phyloP scores from a whole-genome alignment of 805 yeast genomes.

The Hemisphaericaspora nanyangensis region DNA sequence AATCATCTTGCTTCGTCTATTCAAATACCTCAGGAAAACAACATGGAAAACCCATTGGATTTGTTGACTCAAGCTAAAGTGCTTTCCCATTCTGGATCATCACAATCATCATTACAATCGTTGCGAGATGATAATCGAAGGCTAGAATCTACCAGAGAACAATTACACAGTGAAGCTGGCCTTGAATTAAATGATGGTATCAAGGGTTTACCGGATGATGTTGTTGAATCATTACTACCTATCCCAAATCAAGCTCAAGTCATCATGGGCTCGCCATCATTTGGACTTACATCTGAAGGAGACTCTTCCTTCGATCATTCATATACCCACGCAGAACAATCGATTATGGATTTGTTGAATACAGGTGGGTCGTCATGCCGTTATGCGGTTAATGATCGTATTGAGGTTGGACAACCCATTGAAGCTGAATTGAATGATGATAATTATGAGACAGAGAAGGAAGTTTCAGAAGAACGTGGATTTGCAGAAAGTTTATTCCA shows the following conservation, averaged over 20 bases:
- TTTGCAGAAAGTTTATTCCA: no score
- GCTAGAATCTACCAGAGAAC: constrained; percentile 17
- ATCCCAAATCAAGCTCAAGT: constrained; percentile 8
- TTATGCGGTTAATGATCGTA: not conserved
- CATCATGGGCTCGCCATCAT: not conserved
- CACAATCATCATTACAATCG: constrained; percentile 39
- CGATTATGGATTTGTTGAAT: constrained; percentile 36
- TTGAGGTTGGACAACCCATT: not conserved
- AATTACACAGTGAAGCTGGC: constrained; percentile 19
- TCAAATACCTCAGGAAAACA: constrained; percentile 13
- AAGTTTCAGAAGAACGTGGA: not conserved
- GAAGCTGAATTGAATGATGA: not conserved
- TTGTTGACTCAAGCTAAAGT: constrained; percentile 25
- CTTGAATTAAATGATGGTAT: constrained; percentile 40
- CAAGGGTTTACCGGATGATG: constrained; percentile 37
- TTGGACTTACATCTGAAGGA: constrained; percentile 7
- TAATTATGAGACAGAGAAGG: not conserved
- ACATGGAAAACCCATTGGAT: constrained; percentile 29
- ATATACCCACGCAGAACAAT: constrained; percentile 33
- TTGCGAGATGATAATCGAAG: constrained; percentile 25
- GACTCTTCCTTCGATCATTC: constrained; percentile 31
- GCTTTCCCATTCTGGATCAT: constrained; percentile 30
- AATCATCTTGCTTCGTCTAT: constrained; percentile 31
- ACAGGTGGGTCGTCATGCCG: constrained; percentile 11
- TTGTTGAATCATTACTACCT: constrained; percentile 33